A percentile compares a stretch with the other conserved stretches of the same genome.
These are phyloP conservation scores for Diutina neorugosa DNA, from an alignment of 1,139 yeast genomes.

Conservation along the genomic window DNA sequence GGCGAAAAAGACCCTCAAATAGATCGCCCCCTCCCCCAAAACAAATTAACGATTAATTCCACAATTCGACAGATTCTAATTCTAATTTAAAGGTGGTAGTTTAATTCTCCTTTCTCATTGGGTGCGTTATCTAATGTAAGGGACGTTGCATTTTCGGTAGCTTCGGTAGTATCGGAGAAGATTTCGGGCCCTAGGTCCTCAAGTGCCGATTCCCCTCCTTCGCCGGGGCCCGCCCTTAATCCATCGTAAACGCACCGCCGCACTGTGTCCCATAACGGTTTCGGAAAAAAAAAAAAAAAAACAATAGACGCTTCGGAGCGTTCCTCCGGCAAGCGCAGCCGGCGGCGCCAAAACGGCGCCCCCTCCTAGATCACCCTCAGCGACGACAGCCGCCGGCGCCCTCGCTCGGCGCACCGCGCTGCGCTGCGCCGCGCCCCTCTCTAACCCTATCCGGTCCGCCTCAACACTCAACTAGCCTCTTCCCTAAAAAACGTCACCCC, in stretches of 20 bases:
- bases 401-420: too few relatives aligned
- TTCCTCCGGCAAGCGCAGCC: not conserved
- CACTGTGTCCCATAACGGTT: not conserved
- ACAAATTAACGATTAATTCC: not conserved
- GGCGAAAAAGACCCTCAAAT: not conserved
- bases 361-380: too few relatives aligned
- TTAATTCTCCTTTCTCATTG: too few relatives aligned
- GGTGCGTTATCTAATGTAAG: not conserved
- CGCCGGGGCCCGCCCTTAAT: not conserved
- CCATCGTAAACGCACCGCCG: not conserved
- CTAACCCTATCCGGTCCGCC: too few relatives aligned
- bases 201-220: not conserved
- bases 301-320: not conserved
- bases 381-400: too few relatives aligned
- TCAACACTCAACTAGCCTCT: too few relatives aligned
- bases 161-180: too few relatives aligned
- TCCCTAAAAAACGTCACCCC: too few relatives aligned
- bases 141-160: not conserved
- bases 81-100: too few relatives aligned
- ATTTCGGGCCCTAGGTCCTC: not conserved
- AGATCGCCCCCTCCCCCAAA: too few relatives aligned
- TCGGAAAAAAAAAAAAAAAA: not conserved
- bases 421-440: too few relatives aligned
- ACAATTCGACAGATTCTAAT: too few relatives aligned
- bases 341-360: not conserved